A percentile compares a stretch with the other conserved stretches of the same genome.
Conservation (phyloP, 2,329 filamentous ascomycete species). For the Monilinia aucupariae region DNA sequence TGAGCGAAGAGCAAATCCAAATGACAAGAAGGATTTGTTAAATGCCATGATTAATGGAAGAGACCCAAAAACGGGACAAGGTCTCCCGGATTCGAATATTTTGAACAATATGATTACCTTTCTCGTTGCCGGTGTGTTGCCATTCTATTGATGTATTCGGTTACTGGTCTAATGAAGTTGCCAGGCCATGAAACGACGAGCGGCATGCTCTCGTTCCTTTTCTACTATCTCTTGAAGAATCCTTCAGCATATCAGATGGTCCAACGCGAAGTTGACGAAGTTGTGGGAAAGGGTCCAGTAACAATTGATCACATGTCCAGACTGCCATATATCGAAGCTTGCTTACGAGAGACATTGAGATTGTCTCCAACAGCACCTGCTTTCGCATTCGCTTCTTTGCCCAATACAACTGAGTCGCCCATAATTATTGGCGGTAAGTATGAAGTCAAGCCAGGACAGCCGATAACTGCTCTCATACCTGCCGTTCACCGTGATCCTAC, state of each 20-base stretch:
- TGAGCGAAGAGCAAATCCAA: constrained; percentile 50
- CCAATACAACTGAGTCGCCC: constrained; percentile 31
- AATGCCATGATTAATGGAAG: constrained; percentile 63
- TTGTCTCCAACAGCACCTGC: constrained; percentile 37
- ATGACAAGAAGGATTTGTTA: constrained; percentile 61
- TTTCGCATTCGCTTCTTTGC: constrained; percentile 45
- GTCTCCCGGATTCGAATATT: constrained; percentile 58
- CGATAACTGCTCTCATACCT: constrained; percentile 33
- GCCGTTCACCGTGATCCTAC: constrained; percentile 52
- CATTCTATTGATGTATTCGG: constrained; percentile 8
- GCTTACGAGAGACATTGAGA: constrained; percentile 62
- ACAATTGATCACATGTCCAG: constrained; percentile 44
- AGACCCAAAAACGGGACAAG: constrained; percentile 62
- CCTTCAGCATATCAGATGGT: constrained; percentile 43
- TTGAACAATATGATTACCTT: constrained; percentile 69
- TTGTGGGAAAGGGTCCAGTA: constrained; percentile 45
- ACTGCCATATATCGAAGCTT: constrained; percentile 60
- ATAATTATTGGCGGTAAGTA: constrained; percentile 38
- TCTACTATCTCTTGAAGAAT: constrained; percentile 49
- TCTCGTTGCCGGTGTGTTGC: constrained; percentile 44
- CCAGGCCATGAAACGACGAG: constrained; percentile 63
- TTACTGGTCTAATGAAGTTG: constrained; percentile 40
- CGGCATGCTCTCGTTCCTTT: constrained; percentile 46
- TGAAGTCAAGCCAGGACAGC: constrained; percentile 44
- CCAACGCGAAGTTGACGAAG: constrained; percentile 48